phyloP scores from a whole-genome alignment of 2,329 filamentous ascomycete genomes.

The Fusarium sp. region DNA sequence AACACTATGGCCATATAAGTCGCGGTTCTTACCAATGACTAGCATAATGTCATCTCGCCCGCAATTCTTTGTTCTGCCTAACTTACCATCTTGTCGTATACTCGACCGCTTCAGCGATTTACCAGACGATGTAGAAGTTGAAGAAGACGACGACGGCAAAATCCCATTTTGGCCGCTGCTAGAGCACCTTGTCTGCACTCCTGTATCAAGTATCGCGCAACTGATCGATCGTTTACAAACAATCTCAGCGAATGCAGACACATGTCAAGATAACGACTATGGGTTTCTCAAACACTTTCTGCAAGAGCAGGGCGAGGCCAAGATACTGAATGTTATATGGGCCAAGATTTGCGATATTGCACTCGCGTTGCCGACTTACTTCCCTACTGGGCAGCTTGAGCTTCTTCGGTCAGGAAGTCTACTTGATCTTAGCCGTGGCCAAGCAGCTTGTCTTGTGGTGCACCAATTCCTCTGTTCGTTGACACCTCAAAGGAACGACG shows the following conservation, averaged over 20 bases:
- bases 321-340: constrained; percentile 39
- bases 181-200: constrained; percentile 33
- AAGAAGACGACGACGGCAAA: constrained; percentile 43
- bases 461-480: constrained; percentile 51
- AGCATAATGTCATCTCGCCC: constrained; percentile 23
- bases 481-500: constrained; percentile 37
- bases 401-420: constrained; percentile 28
- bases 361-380: constrained; percentile 36
- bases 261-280: constrained; percentile 39
- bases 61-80: constrained; percentile 37
- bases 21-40: neutral
- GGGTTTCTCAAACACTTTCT: constrained; percentile 29
- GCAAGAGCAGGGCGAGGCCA: neutral
- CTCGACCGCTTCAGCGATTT: constrained; percentile 51
- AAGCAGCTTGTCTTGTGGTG: constrained; percentile 48
- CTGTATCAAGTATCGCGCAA: constrained; percentile 12
- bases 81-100: constrained; percentile 34
- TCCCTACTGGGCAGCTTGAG: constrained; percentile 33
- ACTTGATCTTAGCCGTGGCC: constrained; percentile 39
- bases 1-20: neutral
- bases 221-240: constrained; percentile 49
- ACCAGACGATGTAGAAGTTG: constrained; percentile 22
- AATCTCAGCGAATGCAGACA: constrained; percentile 41
- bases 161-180: constrained; percentile 48
- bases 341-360: constrained; percentile 42